Percentiles rank a stretch among this genome's conserved stretches.
Conservation (phyloP, 495 filamentous ascomycete genomes). For the Daldinia loculata region DNA sequence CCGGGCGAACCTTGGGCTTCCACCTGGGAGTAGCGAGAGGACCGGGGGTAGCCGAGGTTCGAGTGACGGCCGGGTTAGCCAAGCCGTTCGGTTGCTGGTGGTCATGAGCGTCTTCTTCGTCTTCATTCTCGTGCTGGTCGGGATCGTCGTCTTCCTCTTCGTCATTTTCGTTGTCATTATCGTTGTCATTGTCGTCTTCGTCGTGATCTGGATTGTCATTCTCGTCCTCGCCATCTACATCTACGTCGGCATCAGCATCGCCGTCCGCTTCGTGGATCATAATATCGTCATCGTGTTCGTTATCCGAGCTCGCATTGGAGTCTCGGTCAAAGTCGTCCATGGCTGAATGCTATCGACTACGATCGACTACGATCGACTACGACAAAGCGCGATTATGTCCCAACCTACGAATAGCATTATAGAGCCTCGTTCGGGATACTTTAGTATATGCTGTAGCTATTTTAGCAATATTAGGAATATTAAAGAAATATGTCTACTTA, state of each 20-base stretch:
- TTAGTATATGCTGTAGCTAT: background rate
- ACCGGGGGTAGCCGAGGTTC: conserved; percentile 60
- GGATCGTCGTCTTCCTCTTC: conserved; percentile 66
- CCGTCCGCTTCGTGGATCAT: conserved; percentile 71
- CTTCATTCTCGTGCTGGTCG: conserved; percentile 64
- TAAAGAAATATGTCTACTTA: background rate
- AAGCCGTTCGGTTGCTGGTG: conserved; percentile 39
- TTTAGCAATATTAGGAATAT: background rate
- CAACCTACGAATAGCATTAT: background rate
- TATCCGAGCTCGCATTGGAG: conserved; percentile 73
- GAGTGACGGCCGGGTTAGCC: conserved; percentile 39
- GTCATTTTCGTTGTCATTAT: conserved; percentile 66
- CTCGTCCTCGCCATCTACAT: conserved; percentile 61
- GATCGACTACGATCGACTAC: background rate
- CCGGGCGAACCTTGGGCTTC: conserved; percentile 76
- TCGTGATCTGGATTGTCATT: conserved; percentile 61
- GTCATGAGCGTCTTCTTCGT: conserved; percentile 64
- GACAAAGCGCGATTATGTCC: background rate
- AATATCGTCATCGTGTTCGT: conserved; percentile 69
- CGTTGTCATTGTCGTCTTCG: conserved; percentile 69
- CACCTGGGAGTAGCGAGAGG: conserved; percentile 52
- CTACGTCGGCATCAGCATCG: conserved; percentile 50
- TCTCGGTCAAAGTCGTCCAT: conserved; percentile 55
- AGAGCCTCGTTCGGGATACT: background rate
- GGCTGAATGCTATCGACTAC: background rate